phyloP scores from a whole-genome alignment of 176 grass and related monocot genomes.

The Hyparrhenia diplandra region DNA sequence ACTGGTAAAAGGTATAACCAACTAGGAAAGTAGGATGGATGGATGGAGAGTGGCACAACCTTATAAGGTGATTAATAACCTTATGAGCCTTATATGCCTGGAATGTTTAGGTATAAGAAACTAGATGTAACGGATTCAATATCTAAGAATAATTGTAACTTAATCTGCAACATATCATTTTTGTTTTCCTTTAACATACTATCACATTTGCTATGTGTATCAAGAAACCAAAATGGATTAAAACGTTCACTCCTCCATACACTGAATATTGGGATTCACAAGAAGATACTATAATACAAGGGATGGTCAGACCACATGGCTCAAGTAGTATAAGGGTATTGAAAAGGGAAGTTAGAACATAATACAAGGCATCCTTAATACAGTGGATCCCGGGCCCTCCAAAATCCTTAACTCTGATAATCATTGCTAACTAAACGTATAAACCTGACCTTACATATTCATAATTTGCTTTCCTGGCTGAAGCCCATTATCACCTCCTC shows the following conservation, averaged over 20 bases:
- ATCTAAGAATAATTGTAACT: background rate
- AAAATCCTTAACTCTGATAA: background rate
- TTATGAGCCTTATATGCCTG: background rate
- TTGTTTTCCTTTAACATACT: background rate
- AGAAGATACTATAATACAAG: background rate
- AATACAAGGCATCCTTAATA: background rate
- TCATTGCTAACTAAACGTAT: background rate
- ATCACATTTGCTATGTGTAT: conserved; percentile 7
- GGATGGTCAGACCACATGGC: background rate
- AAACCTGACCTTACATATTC: background rate
- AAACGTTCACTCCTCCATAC: background rate
- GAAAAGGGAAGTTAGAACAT: background rate
- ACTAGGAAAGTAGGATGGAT: background rate
- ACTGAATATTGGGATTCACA: background rate
- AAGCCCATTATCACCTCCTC: background rate
- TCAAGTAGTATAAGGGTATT: background rate
- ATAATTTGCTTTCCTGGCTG: background rate
- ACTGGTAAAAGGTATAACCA: conserved; percentile 5
- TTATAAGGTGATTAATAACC: background rate
- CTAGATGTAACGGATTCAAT: background rate
- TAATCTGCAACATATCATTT: background rate
- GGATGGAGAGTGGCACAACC: background rate
- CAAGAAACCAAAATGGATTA: background rate
- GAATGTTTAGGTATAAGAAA: conserved; percentile 11
- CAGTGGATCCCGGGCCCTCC: background rate